Evolutionary conservation across 1,284 basidiomycete species (phyloP), one percentile per base, ranked within the genome.

Genomic region (Hypsizygus ulmarius): DNA sequence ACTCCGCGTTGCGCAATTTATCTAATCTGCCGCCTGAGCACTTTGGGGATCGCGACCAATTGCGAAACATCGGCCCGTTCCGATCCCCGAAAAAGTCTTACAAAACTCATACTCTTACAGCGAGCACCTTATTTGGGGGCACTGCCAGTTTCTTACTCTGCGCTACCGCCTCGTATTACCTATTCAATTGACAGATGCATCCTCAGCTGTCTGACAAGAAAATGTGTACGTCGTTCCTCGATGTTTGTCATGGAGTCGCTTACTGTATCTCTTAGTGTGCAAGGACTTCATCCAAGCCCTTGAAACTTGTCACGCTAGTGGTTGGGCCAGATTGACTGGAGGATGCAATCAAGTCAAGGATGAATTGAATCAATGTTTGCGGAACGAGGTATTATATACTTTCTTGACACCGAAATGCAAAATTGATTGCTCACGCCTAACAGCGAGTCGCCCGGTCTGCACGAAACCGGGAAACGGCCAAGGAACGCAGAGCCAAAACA

Each of bases 331-430:
- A 54, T 75, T 84, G 54, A 78, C 81, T 2, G 86, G 86, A 14
- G 77, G 73, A 19, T 93, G 91, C 65, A 93, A 93, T 62, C 68
- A 66, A 44, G 74, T 79, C 43, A 92, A 92, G 67, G 68, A 78
- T 43, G 77, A 81, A 42, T 71, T 93, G 58, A 88, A 87, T 58
- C 68, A 75, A 56, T 93, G 90, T 71, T 71, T 93, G 40, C 76
- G 83, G 45, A 70, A 79, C 67, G 90, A 93, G 80, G 90, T 90
- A 61, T 58, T 74, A 6, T 19, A 9, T 30, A 18, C 21, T 42
- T 12, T 43, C 25, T 9, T 14, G 16, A 35, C 27, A 29, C 14
- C 16, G 7, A 14, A n/a, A 5, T 21, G 19, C 27, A 33, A 42
- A 36, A 18, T 14, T 35, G 32, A 49, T 35, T 40, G 18, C n/a